A percentile compares a stretch with the other conserved stretches of the same genome.
Conservation (phyloP, 2,329 filamentous ascomycete species). For the Fusarium poae region DNA sequence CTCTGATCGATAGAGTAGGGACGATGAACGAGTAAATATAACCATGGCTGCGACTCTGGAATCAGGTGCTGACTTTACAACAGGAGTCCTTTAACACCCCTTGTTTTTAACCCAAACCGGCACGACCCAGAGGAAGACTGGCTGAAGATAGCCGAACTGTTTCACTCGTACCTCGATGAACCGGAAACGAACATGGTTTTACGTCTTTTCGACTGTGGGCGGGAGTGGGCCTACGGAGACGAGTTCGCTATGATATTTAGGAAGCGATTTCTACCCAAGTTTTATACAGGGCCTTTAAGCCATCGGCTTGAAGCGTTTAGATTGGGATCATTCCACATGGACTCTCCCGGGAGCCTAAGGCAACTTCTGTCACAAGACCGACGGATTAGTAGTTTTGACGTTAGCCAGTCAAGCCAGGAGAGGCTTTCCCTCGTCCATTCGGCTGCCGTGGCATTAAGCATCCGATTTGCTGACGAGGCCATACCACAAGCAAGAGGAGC, state of each 20-base stretch:
- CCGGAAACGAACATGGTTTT: conserved; percentile 27
- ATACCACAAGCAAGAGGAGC: not conserved
- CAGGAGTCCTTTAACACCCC: conserved; percentile 11
- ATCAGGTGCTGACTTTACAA: conserved; percentile 8
- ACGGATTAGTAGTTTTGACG: conserved; percentile 4
- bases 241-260: conserved; percentile 23
- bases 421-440: conserved; percentile 47
- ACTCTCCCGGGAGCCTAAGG: not conserved
- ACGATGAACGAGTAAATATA: not conserved
- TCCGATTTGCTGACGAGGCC: conserved; percentile 33
- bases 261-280: conserved; percentile 37
- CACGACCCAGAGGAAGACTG: not conserved
- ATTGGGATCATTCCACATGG: conserved; percentile 32
- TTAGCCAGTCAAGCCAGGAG: conserved; percentile 27
- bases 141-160: conserved; percentile 29
- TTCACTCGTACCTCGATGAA: conserved; percentile 40
- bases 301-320: conserved; percentile 46
- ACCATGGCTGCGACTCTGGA: too few relatives aligned
- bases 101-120: not conserved
- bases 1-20: not conserved
- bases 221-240: conserved; percentile 8
- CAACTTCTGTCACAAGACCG: conserved; percentile 23
- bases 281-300: conserved; percentile 4
- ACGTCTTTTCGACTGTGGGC: conserved; percentile 32
- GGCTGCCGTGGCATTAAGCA: conserved; percentile 36